phyloP scores from a whole-genome alignment of 441 rosid species.

The Sinapis alba region DNA sequence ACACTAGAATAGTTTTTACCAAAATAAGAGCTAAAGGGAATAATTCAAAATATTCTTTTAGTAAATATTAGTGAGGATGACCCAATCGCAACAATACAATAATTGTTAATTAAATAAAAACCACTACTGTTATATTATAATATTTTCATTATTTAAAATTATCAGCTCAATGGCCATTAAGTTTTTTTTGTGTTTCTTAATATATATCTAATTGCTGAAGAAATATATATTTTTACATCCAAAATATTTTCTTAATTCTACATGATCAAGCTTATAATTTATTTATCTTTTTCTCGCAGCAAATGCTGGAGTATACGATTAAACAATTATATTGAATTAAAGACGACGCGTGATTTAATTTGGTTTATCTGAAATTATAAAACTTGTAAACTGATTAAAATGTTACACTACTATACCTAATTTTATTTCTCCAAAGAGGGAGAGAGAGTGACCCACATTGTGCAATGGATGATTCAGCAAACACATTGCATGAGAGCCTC shows the following conservation, averaged over 20 bases:
- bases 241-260: not conserved
- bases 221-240: not conserved
- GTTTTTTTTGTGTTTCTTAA: not conserved
- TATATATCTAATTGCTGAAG: not conserved
- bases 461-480: constrained; percentile 24
- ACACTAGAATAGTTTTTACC: not conserved
- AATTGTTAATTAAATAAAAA: not conserved
- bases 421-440: not conserved
- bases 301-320: not conserved
- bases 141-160: constrained; percentile 28
- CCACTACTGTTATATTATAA: constrained; percentile 26
- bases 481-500: constrained; percentile 19
- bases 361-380: not conserved
- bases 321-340: not conserved
- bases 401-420: constrained; percentile 2
- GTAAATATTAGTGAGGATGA: constrained; percentile 11
- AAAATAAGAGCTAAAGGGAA: constrained; percentile 13
- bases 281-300: not conserved
- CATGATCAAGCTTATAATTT: not conserved
- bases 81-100: constrained; percentile 12
- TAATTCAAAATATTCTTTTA: not conserved
- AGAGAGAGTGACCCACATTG: constrained; percentile 2
- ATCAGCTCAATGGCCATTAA: constrained; percentile 19
- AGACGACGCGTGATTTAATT: not conserved
- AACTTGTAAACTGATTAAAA: constrained; percentile 1